Conservation (phyloP, 495 filamentous ascomycete genomes). For the Parachaetomium inaequale region DNA sequence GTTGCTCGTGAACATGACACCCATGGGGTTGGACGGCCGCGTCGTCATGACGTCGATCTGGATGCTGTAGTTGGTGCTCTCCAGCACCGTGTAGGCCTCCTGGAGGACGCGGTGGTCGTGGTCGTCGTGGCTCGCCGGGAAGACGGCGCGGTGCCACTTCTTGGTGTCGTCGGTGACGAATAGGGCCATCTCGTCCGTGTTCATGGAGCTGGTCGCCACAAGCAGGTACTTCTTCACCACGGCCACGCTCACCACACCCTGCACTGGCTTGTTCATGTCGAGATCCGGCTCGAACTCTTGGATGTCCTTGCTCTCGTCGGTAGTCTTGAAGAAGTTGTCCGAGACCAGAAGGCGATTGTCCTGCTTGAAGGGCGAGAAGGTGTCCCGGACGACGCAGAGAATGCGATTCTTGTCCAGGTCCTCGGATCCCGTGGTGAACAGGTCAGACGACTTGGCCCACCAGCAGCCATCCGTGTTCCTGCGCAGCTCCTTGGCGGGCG, state of each 20-base stretch:
- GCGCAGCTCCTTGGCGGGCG: constrained; percentile 56
- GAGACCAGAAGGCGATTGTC: constrained; percentile 75
- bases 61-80: constrained; percentile 95
- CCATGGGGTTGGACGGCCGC: constrained; percentile 61
- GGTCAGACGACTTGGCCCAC: constrained; percentile 72
- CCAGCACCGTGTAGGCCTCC: constrained; percentile 87
- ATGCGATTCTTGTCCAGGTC: constrained; percentile 60
- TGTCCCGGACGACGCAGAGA: constrained; percentile 72
- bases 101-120: constrained; percentile 71
- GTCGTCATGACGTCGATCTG: constrained; percentile 88
- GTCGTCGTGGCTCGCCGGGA: constrained; percentile 46
- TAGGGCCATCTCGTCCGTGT: constrained; percentile 84
- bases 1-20: constrained; percentile 86
- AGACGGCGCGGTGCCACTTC: constrained; percentile 89
- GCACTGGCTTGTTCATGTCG: constrained; percentile 64
- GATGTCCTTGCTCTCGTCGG: constrained; percentile 43
- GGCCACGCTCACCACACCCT: constrained; percentile 71
- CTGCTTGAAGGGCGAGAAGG: constrained; percentile 54
- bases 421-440: constrained; percentile 63
- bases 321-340: constrained; percentile 66
- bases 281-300: constrained; percentile 69
- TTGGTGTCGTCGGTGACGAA: constrained; percentile 74
- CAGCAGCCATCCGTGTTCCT: constrained; percentile 66
- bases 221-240: constrained; percentile 81
- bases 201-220: constrained; percentile 70